Conservation (phyloP, 164 flowering plant genomes). For the Euptelea pleiosperma region DNA sequence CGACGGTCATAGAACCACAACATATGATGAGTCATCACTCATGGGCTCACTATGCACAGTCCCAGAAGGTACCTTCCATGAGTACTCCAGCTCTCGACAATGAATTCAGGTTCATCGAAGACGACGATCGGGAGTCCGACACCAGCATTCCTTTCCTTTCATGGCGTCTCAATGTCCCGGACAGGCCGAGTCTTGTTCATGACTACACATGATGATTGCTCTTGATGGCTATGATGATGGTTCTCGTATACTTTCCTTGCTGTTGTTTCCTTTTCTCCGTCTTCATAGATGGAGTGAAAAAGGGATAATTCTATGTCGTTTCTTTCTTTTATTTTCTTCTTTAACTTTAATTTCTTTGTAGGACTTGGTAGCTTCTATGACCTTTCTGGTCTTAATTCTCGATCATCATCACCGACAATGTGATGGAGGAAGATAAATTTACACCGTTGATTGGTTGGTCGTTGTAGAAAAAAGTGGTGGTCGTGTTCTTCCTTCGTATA, state of each 20-base stretch:
- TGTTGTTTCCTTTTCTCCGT: no score
- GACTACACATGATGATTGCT: constrained; percentile 45
- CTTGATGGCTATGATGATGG: neutral
- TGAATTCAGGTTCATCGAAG: constrained; percentile 55
- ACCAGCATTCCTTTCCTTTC: constrained; percentile 52
- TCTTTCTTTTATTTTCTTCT: neutral
- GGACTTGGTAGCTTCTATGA: no score
- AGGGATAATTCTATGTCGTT: neutral
- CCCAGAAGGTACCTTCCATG: constrained; percentile 39
- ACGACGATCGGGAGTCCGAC: constrained; percentile 28
- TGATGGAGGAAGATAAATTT: no score
- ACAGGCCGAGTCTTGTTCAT: constrained; percentile 63
- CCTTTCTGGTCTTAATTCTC: no score
- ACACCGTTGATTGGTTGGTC: no score
- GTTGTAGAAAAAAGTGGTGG: no score
- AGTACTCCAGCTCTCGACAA: constrained; percentile 24
- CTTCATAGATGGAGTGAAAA: constrained; percentile 2
- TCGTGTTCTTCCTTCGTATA: no score
- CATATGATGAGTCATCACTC: constrained; percentile 22
- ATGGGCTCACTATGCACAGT: constrained; percentile 26
- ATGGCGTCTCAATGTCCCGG: constrained; percentile 83
- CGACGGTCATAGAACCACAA: constrained; percentile 24
- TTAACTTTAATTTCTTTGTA: constrained; percentile 3
- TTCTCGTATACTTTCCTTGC: neutral
- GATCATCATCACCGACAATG: no score